Base-by-base conservation (phyloP, 2,329 filamentous ascomycete genomes). In the Xylaria sp. region DNA sequence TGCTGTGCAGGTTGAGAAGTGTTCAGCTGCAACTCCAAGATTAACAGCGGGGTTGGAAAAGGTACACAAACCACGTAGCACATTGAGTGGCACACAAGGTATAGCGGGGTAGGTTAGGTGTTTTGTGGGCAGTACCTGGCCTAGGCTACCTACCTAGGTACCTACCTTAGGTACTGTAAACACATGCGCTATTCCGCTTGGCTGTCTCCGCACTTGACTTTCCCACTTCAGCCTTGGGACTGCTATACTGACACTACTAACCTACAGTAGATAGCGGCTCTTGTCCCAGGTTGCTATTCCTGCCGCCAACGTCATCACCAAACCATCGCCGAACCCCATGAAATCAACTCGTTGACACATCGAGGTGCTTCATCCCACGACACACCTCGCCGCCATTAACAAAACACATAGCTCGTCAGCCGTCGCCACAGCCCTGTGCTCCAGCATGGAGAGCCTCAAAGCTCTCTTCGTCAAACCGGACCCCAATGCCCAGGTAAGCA, bases 391-490 rank as follows among this genome's bases (percentile, higher is more conserved):
- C 50, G 4, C 46, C 52, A 40, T 21, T 17, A 12, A 23, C 37
- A 31, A 3, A 31, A 3, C n/a, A 8, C 28, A 37, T 23, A 33
- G 19, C 15, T 35, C 47, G 15, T 35, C 42, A 3, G 17, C 42
- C 14, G 31, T 28, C 7, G 6, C 23, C 33, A 25, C 46, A 51
- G 28, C 11, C n/a, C 37, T 50, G 28, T 60, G 25, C 35, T 53
- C 70, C 74, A 78, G 70, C 73, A 98, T 98, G 95, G 92, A 98
- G 82, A 86, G 91, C 45, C 83, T 98, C 75, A 92, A 88, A 77
- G 84, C 89, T 62, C 88, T 97, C 73, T 94, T 98, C 79, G 92
- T 89, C 78, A 94, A 92, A 79, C 94, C 95, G 38, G 94, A 96
- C 75, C 95, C 95, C 46, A 91, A 96, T 78, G 91, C 90, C 67